Conservation (phyloP, 441 rosid species). For the Populus hybrid region DNA sequence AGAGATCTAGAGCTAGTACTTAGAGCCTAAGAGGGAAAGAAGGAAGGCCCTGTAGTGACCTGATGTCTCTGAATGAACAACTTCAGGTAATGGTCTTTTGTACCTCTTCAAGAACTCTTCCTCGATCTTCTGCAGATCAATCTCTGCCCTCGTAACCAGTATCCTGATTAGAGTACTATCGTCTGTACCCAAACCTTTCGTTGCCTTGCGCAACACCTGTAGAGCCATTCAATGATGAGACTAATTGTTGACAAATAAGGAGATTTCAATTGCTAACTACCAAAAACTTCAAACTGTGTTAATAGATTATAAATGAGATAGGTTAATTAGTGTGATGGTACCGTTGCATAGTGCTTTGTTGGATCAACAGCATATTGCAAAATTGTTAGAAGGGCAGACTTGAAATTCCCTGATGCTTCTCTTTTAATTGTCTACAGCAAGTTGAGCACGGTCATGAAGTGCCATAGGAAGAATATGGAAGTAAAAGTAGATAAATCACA, state of each 20-base stretch:
- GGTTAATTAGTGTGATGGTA: neutral
- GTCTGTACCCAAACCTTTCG: conserved; percentile 73
- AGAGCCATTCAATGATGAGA: neutral
- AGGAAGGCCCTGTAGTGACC: conserved; percentile 61
- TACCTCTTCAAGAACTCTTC: conserved; percentile 56
- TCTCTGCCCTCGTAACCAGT: conserved; percentile 63
- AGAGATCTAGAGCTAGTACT: conserved; percentile 9
- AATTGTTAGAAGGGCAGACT: conserved; percentile 53
- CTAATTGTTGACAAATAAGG: neutral
- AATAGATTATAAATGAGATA: neutral
- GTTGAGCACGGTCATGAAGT: neutral
- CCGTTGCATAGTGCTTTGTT: conserved; percentile 62
- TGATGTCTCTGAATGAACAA: conserved; percentile 69
- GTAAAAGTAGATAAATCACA: neutral
- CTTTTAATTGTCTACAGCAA: conserved; percentile 51
- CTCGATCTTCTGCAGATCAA: conserved; percentile 57
- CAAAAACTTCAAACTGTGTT: neutral
- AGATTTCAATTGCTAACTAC: neutral
- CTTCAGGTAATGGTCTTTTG: conserved; percentile 50
- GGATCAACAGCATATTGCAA: conserved; percentile 61
- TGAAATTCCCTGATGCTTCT: conserved; percentile 57
- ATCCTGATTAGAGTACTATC: conserved; percentile 59
- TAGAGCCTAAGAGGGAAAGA: conserved; percentile 51
- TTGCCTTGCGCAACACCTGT: conserved; percentile 65
- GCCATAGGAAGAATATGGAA: neutral